Conservation (phyloP, 78 protist genomes). For the Monocercomonoides exilis region DNA sequence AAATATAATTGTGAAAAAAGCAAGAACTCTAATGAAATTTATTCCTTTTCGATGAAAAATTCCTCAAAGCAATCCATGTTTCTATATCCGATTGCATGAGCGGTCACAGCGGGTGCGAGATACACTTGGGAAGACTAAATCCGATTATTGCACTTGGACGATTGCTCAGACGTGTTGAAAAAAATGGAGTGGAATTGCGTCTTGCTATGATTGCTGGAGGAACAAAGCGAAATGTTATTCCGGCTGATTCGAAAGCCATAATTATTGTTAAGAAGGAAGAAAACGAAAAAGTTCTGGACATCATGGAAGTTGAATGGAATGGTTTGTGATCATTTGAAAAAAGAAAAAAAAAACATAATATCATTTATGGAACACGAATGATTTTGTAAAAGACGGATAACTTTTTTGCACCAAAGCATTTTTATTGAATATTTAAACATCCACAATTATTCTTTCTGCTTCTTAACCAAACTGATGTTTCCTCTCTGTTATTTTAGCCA, state of each 20-base stretch:
- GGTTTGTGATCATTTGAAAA: too few relatives aligned
- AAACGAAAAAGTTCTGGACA: background rate
- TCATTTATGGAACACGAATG: too few relatives aligned
- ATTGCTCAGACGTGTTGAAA: background rate
- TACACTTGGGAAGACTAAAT: constrained; percentile 22
- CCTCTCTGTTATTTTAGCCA: too few relatives aligned
- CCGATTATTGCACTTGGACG: constrained; percentile 14
- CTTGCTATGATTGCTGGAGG: background rate
- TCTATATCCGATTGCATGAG: background rate
- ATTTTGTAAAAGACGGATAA: too few relatives aligned
- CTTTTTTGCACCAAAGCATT: too few relatives aligned
- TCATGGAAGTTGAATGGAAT: background rate
- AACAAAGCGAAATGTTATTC: background rate
- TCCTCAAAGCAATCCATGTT: background rate
- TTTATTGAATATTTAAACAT: too few relatives aligned
- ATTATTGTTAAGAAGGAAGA: background rate
- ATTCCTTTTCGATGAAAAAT: too few relatives aligned
- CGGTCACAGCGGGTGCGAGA: constrained; percentile 23
- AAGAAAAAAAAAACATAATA: too few relatives aligned
- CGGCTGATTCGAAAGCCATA: background rate
- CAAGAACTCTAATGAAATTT: too few relatives aligned
- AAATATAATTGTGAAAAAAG: too few relatives aligned
- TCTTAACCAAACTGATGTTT: too few relatives aligned
- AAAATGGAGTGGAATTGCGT: background rate
- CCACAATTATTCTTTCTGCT: too few relatives aligned